These are phyloP conservation scores for Trichoderma oligosporum DNA, from an alignment of 2,329 filamentous ascomycete genomes.

Conservation along the genomic window DNA sequence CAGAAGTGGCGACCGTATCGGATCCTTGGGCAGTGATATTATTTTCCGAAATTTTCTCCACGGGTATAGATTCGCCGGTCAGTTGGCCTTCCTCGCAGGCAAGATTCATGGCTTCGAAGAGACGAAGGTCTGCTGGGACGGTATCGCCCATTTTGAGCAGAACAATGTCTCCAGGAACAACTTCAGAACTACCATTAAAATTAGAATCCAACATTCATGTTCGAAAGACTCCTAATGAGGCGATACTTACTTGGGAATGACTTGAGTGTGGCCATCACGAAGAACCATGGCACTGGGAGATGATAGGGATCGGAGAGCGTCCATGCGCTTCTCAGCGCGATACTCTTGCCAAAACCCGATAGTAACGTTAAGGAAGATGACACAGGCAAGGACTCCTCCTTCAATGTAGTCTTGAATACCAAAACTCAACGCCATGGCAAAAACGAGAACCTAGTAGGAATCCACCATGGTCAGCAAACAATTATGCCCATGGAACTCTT, in stretches of 20 bases:
- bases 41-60: conserved; percentile 60
- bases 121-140: conserved; percentile 67
- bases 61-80: conserved; percentile 71
- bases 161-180: conserved; percentile 70
- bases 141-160: conserved; percentile 68
- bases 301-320: conserved; percentile 57
- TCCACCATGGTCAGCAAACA: too few species aligned
- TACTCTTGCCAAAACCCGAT: conserved; percentile 66
- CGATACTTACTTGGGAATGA: conserved; percentile 54
- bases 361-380: conserved; percentile 65
- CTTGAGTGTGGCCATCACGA: conserved; percentile 54
- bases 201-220: conserved; percentile 5
- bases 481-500: too few species aligned
- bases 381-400: conserved; percentile 62
- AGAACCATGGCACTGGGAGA: conserved; percentile 61
- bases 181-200: conserved; percentile 45
- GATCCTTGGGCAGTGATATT: conserved; percentile 42
- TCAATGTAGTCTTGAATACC: conserved; percentile 65
- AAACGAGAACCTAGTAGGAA: conserved; percentile 63
- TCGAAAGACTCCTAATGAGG: neutral
- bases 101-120: conserved; percentile 72
- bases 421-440: conserved; percentile 71
- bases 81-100: conserved; percentile 74
- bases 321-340: conserved; percentile 63
- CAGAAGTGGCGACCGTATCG: conserved; percentile 43